phyloP scores from a whole-genome alignment of 768 basidiomycete genomes.

The Leccinum boreale region DNA sequence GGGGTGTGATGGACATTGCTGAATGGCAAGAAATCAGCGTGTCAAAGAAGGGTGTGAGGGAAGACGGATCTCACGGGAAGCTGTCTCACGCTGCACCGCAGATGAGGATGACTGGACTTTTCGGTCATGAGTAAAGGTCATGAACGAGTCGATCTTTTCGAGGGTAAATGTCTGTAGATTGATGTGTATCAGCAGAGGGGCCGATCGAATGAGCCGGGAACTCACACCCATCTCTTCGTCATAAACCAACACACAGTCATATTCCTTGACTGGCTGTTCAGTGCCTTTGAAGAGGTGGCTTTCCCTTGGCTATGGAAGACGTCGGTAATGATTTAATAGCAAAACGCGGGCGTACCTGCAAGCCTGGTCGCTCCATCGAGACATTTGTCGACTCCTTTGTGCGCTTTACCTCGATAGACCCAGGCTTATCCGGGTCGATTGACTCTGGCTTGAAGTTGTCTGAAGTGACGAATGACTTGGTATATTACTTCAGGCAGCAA shows the following conservation, averaged over 20 bases:
- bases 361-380: slow-evolving; percentile 61
- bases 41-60: not conserved
- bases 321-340: not conserved
- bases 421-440: slow-evolving; percentile 62
- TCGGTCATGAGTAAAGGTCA: slow-evolving; percentile 52
- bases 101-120: slow-evolving; percentile 34
- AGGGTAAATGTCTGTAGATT: slow-evolving; percentile 59
- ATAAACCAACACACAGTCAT: slow-evolving; percentile 76
- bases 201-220: slow-evolving; percentile 6
- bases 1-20: slow-evolving; percentile 20
- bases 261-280: slow-evolving; percentile 60
- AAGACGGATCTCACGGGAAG: slow-evolving; percentile 21
- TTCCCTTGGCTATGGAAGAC: slow-evolving; percentile 44
- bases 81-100: slow-evolving; percentile 10
- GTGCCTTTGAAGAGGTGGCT: slow-evolving; percentile 53
- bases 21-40: not conserved
- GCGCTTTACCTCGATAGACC: slow-evolving; percentile 59
- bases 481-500: not conserved
- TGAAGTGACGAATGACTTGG: slow-evolving; percentile 26
- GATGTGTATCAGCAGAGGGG: slow-evolving; percentile 6
- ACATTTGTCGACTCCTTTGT: slow-evolving; percentile 51
- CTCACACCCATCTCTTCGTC: slow-evolving; percentile 71
- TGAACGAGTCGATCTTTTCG: slow-evolving; percentile 70
- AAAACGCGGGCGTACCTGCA: slow-evolving; percentile 43
- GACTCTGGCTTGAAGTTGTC: slow-evolving; percentile 77